Evolutionary conservation across 345 rosid genomes (phyloP).

Genomic region (Hibiscus trionum): DNA sequence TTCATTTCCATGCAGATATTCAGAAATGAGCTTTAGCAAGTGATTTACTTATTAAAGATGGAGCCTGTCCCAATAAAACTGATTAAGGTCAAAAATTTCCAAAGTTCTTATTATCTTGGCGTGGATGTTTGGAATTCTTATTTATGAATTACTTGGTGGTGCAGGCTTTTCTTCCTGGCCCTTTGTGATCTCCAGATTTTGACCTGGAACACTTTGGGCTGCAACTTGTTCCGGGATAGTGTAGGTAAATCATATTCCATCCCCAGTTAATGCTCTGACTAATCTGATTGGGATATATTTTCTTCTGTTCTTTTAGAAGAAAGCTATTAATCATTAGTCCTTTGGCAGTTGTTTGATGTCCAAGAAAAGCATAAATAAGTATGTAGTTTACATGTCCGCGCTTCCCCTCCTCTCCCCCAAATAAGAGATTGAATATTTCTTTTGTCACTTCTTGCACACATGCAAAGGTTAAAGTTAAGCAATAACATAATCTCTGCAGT

Average conservation of each 20-base stretch:
- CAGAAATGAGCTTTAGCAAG: constrained; percentile 74
- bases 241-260: constrained; percentile 32
- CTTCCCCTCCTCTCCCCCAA: not conserved
- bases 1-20: constrained; percentile 39
- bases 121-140: constrained; percentile 20
- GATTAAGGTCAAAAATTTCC: constrained; percentile 31
- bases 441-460: not conserved
- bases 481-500: not conserved
- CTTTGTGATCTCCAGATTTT: constrained; percentile 50
- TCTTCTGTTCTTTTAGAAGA: not conserved
- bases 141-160: constrained; percentile 25
- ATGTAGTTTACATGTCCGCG: not conserved
- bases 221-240: constrained; percentile 36
- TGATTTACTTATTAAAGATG: constrained; percentile 33
- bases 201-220: constrained; percentile 56
- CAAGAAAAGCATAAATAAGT: not conserved
- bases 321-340: not conserved
- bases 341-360: not conserved
- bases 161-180: constrained; percentile 48
- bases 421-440: not conserved
- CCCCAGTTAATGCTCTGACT: not conserved
- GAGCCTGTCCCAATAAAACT: constrained; percentile 29
- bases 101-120: not conserved
- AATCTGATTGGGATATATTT: not conserved
- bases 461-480: not conserved